Evolutionary conservation across 176 grass and related monocot genomes (phyloP), one percentile per base, ranked within the genome.

Genomic region (Triticum turgidum): DNA sequence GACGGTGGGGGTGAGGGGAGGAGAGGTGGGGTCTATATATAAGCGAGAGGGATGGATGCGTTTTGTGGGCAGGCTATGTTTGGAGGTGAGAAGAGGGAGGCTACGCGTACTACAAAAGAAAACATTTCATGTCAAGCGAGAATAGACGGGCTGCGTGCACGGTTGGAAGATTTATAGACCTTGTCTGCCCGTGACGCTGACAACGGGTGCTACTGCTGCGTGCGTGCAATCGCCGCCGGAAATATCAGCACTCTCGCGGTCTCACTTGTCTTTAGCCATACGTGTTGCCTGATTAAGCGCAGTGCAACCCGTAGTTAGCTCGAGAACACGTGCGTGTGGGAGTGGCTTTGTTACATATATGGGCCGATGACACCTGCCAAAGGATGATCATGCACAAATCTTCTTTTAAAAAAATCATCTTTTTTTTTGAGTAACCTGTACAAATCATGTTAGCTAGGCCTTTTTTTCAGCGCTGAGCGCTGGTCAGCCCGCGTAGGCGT

Each of bases 21-120:
- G 52, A 47, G 73, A 64, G 59, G 73, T 78, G 84, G 66, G 58
- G 67, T 69, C 49, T 76, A 80, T 91, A 91, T 88, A 91, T 84
- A 64, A 15, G 38, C 78, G 35, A 79, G 75, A 39, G 59, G 12
- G 3, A 3, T 9, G 11, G 6, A 2, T 62, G 37, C 33, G 61
- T 76, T 85, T 89, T 45, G 22, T 56, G 65, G 52, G 52, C 52
- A 49, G 32, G 35, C 84, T 83, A 86, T 56, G 56, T 74, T 80
- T 10, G 12, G 58, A 27, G 32, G 15, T 5, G 9, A 44, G 41
- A 11, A 10, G 15, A 17, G 14, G 49, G 14, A 12, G 8, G 58
- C 87, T 73, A 76, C 3, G 37, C 4, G 32, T 21, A 81, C 69
- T 78, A 61, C 25, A n/a, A 56, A 37, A 14, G 29, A 41, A 30